Evolutionary conservation across 805 yeast species (phyloP), one percentile per base, ranked within the genome.

Genomic region (Candida sphagnicola): DNA sequence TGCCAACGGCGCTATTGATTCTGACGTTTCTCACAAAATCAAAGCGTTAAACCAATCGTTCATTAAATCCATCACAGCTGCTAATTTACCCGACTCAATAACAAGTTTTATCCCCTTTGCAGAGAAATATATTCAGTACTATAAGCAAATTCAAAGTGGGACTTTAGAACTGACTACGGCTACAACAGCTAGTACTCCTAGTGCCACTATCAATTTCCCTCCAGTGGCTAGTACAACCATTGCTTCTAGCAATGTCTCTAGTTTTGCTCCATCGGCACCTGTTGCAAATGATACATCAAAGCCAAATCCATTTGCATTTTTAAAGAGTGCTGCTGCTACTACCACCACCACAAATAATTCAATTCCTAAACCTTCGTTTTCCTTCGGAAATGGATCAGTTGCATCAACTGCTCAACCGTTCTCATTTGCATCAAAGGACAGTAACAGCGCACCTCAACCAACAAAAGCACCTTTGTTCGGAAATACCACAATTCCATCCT

Each of bases 11-110:
- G 13, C 28, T 34, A 18, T 10, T 11, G 17, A 28, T 4, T 21
- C 28, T 16, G 73, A 67, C 13, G 70, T 62, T 41, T 61, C 72
- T 18, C 69, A 68, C 12, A 78, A 78, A 51, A 51, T 80, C 28
- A 77, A 73, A 49, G 90, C 95, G 1, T 65, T 86, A 52, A 85
- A 85, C 54, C 70, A 72, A 8, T 77, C 71, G 38, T 80, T 86
- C 48, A 59, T 71, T 21, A 67, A 67, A 12, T 67, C 79, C 21
- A 54, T 86, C 23, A 61, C 61, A 29, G 56, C 62, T 18, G 59
- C 71, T 8, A 56, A 74, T 18, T 41, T 46, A 1, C 56, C 62
- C 4, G 74, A 75, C 44, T 72, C 81, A 2, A 61, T 75, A 10
- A 78, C 77, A 2, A 76, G 82, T 48, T 73, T 84, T 46, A 62